Evolutionary conservation across 371 early-diverging fungal species (phyloP).

Genomic region (Rhizopus arrhizus): DNA sequence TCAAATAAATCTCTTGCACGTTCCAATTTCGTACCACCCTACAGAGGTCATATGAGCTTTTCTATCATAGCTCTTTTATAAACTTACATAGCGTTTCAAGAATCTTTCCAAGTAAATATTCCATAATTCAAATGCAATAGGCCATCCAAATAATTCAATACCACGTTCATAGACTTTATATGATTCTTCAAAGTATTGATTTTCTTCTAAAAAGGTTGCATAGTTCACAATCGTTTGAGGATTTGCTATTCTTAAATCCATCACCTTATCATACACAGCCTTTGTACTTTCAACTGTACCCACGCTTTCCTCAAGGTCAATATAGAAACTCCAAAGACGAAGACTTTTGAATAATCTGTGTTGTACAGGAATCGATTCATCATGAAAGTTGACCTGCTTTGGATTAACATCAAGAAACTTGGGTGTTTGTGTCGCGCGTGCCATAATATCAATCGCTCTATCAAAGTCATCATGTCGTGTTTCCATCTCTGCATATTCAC

Average conservation of each 20-base stretch:
- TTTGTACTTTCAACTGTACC: slow-evolving; percentile 84
- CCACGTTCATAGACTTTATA: slow-evolving; percentile 96
- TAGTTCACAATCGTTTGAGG: slow-evolving; percentile 95
- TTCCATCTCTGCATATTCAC: slow-evolving; percentile 92
- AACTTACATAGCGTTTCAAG: slow-evolving; percentile 76
- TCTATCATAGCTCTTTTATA: not conserved
- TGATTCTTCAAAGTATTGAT: slow-evolving; percentile 90
- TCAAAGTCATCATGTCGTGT: slow-evolving; percentile 73
- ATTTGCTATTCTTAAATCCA: slow-evolving; percentile 93
- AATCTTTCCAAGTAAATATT: slow-evolving; percentile 92
- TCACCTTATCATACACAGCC: slow-evolving; percentile 87
- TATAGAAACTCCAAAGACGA: slow-evolving; percentile 91
- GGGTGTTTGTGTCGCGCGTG: slow-evolving; percentile 74
- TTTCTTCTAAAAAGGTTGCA: slow-evolving; percentile 87
- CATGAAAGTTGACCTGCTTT: slow-evolving; percentile 58
- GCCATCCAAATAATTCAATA: slow-evolving; percentile 93
- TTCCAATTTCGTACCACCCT: slow-evolving; percentile 86
- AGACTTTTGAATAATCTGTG: slow-evolving; percentile 88
- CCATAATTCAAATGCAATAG: slow-evolving; percentile 97
- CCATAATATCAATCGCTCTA: slow-evolving; percentile 75
- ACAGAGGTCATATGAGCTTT: slow-evolving; percentile 3
- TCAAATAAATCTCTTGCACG: slow-evolving; percentile 95
- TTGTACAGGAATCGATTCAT: slow-evolving; percentile 75
- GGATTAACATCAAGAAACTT: slow-evolving; percentile 41
- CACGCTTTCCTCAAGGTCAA: slow-evolving; percentile 93